phyloP scores from a whole-genome alignment of 306 rosid species.

The Prunus campanulata region DNA sequence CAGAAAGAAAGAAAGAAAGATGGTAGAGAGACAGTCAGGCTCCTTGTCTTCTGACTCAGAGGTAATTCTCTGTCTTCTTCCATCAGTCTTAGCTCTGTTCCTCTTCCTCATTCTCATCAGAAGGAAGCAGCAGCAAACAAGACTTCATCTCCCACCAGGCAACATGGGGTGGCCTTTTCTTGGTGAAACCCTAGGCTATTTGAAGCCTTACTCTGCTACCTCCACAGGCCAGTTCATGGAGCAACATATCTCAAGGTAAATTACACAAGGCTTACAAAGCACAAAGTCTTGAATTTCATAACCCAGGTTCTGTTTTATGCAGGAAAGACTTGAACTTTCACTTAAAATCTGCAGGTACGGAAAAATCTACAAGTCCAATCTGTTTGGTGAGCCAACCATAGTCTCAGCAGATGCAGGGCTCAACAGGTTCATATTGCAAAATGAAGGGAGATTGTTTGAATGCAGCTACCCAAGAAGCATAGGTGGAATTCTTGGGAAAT shows the following conservation, averaged over 20 bases:
- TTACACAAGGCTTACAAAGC: background rate
- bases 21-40: constrained; percentile 30
- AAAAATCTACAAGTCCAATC: constrained; percentile 75
- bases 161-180: constrained; percentile 93
- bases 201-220: constrained; percentile 81
- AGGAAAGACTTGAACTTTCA: background rate
- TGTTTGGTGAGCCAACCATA: constrained; percentile 87
- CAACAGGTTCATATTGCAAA: constrained; percentile 80
- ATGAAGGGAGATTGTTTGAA: constrained; percentile 90
- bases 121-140: constrained; percentile 42
- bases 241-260: constrained; percentile 74
- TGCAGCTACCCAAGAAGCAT: constrained; percentile 96
- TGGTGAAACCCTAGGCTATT: constrained; percentile 76
- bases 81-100: constrained; percentile 54
- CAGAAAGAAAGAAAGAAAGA: background rate
- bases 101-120: constrained; percentile 53
- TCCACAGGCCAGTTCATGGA: constrained; percentile 81
- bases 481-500: constrained; percentile 93
- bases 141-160: constrained; percentile 82
- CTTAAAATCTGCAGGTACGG: constrained; percentile 58
- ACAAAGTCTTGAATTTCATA: background rate
- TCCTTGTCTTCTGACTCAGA: constrained; percentile 70
- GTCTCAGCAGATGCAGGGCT: constrained; percentile 95
- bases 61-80: constrained; percentile 47
- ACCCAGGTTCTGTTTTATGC: constrained; percentile 1